phyloP scores from a whole-genome alignment of 2,329 filamentous ascomycete genomes.

The Clarireedia sp. region DNA sequence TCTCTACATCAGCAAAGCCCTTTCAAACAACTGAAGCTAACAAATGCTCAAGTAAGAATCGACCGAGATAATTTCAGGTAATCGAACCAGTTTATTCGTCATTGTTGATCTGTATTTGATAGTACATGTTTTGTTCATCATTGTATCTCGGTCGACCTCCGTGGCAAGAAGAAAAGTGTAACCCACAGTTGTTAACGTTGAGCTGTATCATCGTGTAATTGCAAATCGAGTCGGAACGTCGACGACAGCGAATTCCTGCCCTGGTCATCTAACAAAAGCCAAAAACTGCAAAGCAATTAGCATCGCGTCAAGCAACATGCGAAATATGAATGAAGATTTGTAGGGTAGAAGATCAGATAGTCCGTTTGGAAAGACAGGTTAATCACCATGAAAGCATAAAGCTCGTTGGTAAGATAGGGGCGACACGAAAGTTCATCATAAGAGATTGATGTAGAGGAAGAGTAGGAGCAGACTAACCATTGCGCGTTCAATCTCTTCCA shows the following conservation, averaged over 20 bases:
- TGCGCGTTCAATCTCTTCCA: neutral
- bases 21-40: neutral
- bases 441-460: neutral
- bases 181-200: conserved; percentile 21
- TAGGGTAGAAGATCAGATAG: conserved; percentile 34
- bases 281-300: conserved; percentile 16
- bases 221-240: neutral
- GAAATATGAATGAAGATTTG: neutral
- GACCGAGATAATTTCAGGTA: conserved; percentile 26
- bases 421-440: conserved; percentile 51
- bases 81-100: conserved; percentile 33
- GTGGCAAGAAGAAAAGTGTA: neutral
- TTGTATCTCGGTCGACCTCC: conserved; percentile 19
- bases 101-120: conserved; percentile 37
- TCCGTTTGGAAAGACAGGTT: conserved; percentile 54
- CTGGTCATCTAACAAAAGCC: neutral
- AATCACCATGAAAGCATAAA: conserved; percentile 41
- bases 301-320: neutral
- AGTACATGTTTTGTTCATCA: conserved; percentile 38
- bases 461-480: conserved; percentile 2
- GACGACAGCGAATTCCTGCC: neutral
- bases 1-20: neutral
- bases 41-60: conserved; percentile 1
- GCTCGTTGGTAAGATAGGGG: conserved; percentile 46
- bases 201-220: neutral